Evolutionary conservation across 305 asterid genomes (phyloP), one percentile per base, ranked within the genome.

Genomic region (Plantago coronopus): DNA sequence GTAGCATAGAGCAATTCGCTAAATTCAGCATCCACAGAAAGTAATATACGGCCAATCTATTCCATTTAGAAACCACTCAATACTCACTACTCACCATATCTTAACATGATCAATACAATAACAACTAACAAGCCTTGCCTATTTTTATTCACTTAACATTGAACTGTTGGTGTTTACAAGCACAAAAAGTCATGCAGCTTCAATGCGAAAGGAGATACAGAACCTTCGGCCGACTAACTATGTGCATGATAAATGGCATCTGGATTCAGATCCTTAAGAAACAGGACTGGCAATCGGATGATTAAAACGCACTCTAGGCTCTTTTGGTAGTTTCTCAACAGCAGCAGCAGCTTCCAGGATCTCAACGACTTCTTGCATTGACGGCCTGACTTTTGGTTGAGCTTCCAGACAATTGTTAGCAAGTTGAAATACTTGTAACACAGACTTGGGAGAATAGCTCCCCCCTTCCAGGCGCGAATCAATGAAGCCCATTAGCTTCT

Each of bases 381-480:
- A 12, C 13, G 81, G 81, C 17, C 79, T 56, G 13, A 48, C 59
- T 51, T 46, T 77, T 0, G 65, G 68, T 0, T 70, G 68, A 47
- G 0, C 1, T 43, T 70, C 59, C 4, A 79, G 69, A 47, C 84
- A 79, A 14, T 20, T 48, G 18, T 49, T 46, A 42, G 75, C 57
- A 43, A 79, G 82, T 59, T 55, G 40, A 31, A 61, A 72, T 13
- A 65, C 37, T 54, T 63, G 48, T 1, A 54, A 11, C n/a, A 73
- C 78, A 12, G 61, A 61, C 34, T n/a, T 29, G 0, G 58, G 19
- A 14, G 59, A 61, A 40, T 25, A 73, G 29, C 13, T 67, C 50
- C 72, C 76, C 50, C 72, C 76, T 54, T 67, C 70, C 47, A 77
- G 2, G 11, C 64, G 65, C 2, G 65, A 7, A 73, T 79, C 84